phyloP scores from a whole-genome alignment of 2,329 filamentous ascomycete genomes.

The Ceratocystis papillata region DNA sequence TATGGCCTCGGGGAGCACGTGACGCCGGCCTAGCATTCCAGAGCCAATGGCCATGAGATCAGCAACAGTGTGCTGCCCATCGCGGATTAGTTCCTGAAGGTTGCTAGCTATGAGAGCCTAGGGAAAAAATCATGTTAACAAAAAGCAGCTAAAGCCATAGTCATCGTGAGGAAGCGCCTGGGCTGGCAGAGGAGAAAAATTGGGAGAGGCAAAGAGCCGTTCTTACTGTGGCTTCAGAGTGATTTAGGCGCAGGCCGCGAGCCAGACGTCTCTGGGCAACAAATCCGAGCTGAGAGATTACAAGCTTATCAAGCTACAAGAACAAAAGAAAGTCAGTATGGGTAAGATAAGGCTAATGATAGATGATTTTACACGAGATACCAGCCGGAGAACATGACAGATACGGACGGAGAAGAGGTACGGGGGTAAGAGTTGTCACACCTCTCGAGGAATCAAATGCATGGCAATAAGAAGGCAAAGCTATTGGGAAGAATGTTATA shows the following conservation, averaged over 20 bases:
- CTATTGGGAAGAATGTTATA: too few relatives aligned
- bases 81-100: constrained; percentile 90
- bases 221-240: constrained; percentile 70
- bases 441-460: constrained; percentile 42
- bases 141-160: background rate
- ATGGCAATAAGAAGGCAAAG: constrained; percentile 28
- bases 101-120: constrained; percentile 76
- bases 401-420: background rate
- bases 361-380: background rate
- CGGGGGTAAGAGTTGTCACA: constrained; percentile 28
- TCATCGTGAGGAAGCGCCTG: constrained; percentile 21
- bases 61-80: constrained; percentile 84
- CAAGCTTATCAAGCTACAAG: constrained; percentile 81
- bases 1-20: constrained; percentile 75
- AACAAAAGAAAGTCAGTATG: constrained; percentile 10
- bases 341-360: too few relatives aligned
- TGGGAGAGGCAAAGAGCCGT: background rate
- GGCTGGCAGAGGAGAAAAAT: background rate
- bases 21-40: constrained; percentile 84
- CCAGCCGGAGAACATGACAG: background rate
- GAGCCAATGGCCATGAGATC: constrained; percentile 88
- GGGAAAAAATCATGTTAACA: background rate
- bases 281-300: constrained; percentile 77
- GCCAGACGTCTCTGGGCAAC: constrained; percentile 82
- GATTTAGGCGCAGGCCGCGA: constrained; percentile 77